A percentile compares a stretch with the other conserved stretches of the same genome.
phyloP scores from a whole-genome alignment of 768 basidiomycete genomes.

The Amanita phalloides region DNA sequence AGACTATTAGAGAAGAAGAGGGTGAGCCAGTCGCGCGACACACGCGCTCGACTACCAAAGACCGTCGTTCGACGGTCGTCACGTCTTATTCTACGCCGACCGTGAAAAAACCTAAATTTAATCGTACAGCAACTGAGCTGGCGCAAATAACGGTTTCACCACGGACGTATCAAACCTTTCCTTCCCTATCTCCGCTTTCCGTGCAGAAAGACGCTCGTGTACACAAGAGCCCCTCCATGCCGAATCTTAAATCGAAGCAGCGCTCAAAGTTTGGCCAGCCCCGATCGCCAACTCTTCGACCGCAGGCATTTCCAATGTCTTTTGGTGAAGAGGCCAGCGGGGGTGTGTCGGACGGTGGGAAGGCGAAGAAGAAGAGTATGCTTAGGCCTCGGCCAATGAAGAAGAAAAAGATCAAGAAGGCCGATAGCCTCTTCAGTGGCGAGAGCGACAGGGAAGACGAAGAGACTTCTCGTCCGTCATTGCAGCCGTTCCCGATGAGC shows the following conservation, averaged over 20 bases:
- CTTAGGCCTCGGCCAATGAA: slow-evolving; percentile 10
- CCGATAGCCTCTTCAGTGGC: background rate
- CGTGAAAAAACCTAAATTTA: background rate
- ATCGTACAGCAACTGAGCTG: background rate
- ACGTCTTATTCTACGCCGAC: background rate
- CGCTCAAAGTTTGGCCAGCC: background rate
- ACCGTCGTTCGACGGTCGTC: background rate
- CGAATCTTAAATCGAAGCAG: background rate
- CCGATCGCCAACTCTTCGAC: background rate
- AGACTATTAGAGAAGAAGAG: background rate
- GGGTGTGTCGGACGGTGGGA: background rate
- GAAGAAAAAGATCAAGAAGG: slow-evolving; percentile 25
- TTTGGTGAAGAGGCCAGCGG: background rate
- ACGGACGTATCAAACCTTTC: background rate
- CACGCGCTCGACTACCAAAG: background rate
- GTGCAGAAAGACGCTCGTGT: background rate
- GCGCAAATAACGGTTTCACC: background rate
- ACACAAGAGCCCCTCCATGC: slow-evolving; percentile 3
- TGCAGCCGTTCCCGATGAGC: slow-evolving; percentile 29
- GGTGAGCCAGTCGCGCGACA: background rate
- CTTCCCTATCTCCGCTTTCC: background rate
- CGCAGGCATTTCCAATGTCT: slow-evolving; percentile 1
- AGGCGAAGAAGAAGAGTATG: background rate
- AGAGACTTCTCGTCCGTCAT: slow-evolving; percentile 7
- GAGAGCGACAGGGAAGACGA: slow-evolving; percentile 5